Evolutionary conservation across 805 yeast species (phyloP).

Genomic region (Kockiozyma suomiensis): DNA sequence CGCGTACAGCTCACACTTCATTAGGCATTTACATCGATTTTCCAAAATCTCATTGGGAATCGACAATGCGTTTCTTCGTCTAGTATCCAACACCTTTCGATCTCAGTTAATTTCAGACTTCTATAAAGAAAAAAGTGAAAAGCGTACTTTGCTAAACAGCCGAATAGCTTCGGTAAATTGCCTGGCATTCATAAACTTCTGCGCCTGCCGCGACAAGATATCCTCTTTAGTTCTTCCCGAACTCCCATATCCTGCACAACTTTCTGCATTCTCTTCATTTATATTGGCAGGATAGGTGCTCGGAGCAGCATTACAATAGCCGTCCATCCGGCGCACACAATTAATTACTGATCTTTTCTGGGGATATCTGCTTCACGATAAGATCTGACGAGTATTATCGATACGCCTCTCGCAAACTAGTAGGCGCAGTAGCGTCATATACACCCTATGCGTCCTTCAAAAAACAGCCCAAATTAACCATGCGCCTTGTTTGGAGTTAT

Average conservation of each 20-base stretch:
- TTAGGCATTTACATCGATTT: constrained; percentile 7
- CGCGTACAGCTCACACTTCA: neutral
- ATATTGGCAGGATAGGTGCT: too few species aligned
- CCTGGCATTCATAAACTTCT: constrained; percentile 1
- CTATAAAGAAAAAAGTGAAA: neutral
- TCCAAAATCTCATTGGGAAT: neutral
- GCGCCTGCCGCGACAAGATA: constrained; percentile 8
- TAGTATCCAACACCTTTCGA: neutral
- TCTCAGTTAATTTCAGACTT: neutral
- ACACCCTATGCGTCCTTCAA: too few species aligned
- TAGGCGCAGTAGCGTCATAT: too few species aligned
- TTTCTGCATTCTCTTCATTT: too few species aligned
- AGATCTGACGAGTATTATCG: too few species aligned
- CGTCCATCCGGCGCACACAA: too few species aligned
- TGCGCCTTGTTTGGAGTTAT: too few species aligned
- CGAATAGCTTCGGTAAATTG: constrained; percentile 1
- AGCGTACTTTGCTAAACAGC: neutral
- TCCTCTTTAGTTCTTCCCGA: neutral
- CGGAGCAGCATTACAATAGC: too few species aligned
- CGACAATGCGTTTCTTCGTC: constrained; percentile 3
- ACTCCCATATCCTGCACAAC: neutral
- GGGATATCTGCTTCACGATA: too few species aligned
- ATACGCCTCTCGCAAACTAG: too few species aligned
- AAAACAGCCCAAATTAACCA: too few species aligned
- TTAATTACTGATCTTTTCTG: too few species aligned